A percentile compares a stretch with the other conserved stretches of the same genome.
Evolutionary conservation across 1,284 basidiomycete genomes (phyloP).

Genomic region (Sanghuangporus sanghuang): DNA sequence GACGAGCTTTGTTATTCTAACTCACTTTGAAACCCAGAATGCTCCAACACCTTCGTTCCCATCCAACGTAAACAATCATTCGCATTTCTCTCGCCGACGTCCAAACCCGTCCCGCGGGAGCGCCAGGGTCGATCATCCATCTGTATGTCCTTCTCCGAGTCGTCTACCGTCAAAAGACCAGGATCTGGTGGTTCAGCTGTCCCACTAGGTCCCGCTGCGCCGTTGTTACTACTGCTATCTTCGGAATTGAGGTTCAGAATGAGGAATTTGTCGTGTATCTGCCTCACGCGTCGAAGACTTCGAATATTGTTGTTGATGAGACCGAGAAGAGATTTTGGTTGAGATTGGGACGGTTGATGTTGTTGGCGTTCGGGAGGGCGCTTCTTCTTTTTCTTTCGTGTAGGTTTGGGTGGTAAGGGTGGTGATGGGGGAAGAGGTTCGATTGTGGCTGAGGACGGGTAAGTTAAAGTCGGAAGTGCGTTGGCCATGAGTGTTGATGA

Average conservation of each 20-base stretch:
- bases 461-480: constrained; percentile 54
- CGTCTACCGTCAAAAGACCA: constrained; percentile 25
- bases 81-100: constrained; percentile 49
- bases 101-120: constrained; percentile 27
- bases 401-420: constrained; percentile 25
- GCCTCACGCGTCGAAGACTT: constrained; percentile 62
- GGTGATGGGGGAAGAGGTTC: constrained; percentile 19
- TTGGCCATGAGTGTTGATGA: constrained; percentile 57
- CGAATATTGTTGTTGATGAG: constrained; percentile 72
- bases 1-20: neutral
- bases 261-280: constrained; percentile 64
- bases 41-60: constrained; percentile 72
- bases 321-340: constrained; percentile 41
- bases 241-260: constrained; percentile 38
- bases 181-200: neutral
- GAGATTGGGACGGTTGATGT: constrained; percentile 11
- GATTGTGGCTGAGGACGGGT: constrained; percentile 35
- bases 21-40: constrained; percentile 86
- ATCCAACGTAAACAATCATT: constrained; percentile 65
- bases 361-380: constrained; percentile 31
- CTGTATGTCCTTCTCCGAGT: constrained; percentile 42
- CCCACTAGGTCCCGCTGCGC: neutral
- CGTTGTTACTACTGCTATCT: neutral
- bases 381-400: constrained; percentile 11
- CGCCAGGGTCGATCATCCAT: constrained; percentile 57